These are phyloP conservation scores for Pseudofabraea citricarpa DNA, from an alignment of 2,329 filamentous ascomycete species.

Conservation along the genomic window DNA sequence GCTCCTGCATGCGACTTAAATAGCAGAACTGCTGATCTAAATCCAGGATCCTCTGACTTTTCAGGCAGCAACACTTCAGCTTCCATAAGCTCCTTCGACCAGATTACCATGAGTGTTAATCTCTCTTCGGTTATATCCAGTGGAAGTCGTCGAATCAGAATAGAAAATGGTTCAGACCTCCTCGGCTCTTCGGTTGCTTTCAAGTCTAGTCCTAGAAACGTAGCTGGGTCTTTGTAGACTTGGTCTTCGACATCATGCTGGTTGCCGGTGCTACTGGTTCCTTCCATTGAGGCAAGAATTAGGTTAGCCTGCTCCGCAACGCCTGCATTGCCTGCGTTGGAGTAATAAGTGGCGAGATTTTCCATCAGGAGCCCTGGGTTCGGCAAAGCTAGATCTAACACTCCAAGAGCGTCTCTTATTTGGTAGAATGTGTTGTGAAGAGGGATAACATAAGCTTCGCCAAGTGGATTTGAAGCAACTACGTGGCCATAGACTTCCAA, in stretches of 20 bases:
- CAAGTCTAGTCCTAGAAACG: not conserved
- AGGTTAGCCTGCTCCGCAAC: not conserved
- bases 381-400: not conserved
- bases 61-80: constrained; percentile 47
- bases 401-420: not conserved
- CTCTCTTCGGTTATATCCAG: constrained; percentile 48
- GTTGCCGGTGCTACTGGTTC: not conserved
- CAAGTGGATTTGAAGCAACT: constrained; percentile 9
- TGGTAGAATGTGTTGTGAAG: constrained; percentile 4
- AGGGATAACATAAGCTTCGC: constrained; percentile 9
- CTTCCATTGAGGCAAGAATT: not conserved
- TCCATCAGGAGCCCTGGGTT: not conserved
- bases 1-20: constrained; percentile 50
- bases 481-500: constrained; percentile 10
- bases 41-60: constrained; percentile 43
- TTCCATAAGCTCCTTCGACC: constrained; percentile 49
- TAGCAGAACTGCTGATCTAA: constrained; percentile 45
- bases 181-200: not conserved
- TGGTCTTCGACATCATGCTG: not conserved
- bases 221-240: not conserved
- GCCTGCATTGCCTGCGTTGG: not conserved
- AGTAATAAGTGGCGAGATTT: not conserved
- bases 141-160: constrained; percentile 51
- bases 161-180: constrained; percentile 26
- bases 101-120: constrained; percentile 52